phyloP scores from a whole-genome alignment of 2,329 filamentous ascomycete genomes.

The Periconia macrospinosa region DNA sequence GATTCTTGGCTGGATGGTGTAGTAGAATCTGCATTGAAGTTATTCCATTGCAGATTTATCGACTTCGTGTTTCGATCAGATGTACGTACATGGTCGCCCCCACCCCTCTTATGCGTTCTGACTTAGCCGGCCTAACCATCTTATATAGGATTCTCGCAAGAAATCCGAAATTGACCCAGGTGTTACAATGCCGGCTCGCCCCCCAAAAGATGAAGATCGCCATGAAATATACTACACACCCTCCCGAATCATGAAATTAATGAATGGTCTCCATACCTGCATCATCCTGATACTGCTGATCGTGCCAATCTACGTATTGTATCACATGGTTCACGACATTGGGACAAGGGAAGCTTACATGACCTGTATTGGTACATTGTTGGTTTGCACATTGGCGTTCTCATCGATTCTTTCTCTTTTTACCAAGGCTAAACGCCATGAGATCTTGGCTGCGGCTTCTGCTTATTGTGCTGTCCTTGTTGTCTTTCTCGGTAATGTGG shows the following conservation, averaged over 20 bases:
- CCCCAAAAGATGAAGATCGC: conserved; percentile 11
- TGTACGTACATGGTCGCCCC: neutral
- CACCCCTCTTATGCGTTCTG: no score
- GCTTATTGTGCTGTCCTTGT: conserved; percentile 29
- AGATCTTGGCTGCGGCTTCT: conserved; percentile 25
- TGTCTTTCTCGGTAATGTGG: conserved; percentile 20
- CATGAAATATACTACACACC: conserved; percentile 23
- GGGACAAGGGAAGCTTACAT: conserved; percentile 12
- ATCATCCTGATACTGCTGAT: conserved; percentile 27
- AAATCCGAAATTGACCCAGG: neutral
- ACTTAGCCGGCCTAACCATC: no score
- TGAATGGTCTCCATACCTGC: conserved; percentile 24
- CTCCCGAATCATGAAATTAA: conserved; percentile 18
- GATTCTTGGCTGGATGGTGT: conserved; percentile 44
- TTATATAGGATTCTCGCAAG: conserved; percentile 3
- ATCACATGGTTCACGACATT: conserved; percentile 19
- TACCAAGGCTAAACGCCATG: conserved; percentile 22
- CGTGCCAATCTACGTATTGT: conserved; percentile 29
- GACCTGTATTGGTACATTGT: conserved; percentile 29
- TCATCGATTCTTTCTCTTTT: conserved; percentile 20
- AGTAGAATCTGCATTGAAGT: conserved; percentile 28
- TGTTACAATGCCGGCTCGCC: neutral
- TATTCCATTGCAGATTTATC: conserved; percentile 16
- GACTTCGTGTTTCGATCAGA: conserved; percentile 2
- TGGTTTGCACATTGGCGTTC: conserved; percentile 33